A percentile compares a stretch with the other conserved stretches of the same genome.
Evolutionary conservation across 2,329 filamentous ascomycete species (phyloP).

Genomic region (Cryphonectria radicalis): DNA sequence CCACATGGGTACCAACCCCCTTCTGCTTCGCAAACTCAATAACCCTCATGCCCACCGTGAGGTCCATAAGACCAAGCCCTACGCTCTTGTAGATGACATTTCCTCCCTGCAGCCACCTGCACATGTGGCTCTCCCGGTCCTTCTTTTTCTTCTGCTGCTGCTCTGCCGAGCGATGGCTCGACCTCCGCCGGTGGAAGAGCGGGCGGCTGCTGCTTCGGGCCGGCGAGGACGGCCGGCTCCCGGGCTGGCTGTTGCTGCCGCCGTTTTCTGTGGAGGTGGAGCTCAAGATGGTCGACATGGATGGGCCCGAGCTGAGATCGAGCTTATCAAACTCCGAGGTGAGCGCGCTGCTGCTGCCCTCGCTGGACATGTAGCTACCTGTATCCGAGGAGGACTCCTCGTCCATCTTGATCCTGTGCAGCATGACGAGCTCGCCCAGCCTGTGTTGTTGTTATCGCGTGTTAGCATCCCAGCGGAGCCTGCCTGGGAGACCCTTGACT

Average conservation of each 20-base stretch:
- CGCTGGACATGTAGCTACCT: slow-evolving; percentile 27
- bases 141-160: slow-evolving; percentile 40
- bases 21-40: slow-evolving; percentile 59
- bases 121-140: slow-evolving; percentile 54
- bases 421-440: slow-evolving; percentile 77
- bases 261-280: slow-evolving; percentile 14
- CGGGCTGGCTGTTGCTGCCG: slow-evolving; percentile 17
- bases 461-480: not conserved
- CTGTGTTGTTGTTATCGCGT: slow-evolving; percentile 37
- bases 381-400: slow-evolving; percentile 40
- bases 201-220: slow-evolving; percentile 35
- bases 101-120: slow-evolving; percentile 61
- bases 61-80: slow-evolving; percentile 68
- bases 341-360: slow-evolving; percentile 37
- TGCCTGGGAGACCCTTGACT: slow-evolving; percentile 35
- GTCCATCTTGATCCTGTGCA: slow-evolving; percentile 50
- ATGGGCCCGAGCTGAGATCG: slow-evolving; percentile 35
- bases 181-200: slow-evolving; percentile 38
- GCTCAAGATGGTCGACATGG: slow-evolving; percentile 49
- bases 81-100: slow-evolving; percentile 74
- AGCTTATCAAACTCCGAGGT: slow-evolving; percentile 43
- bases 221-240: slow-evolving; percentile 20
- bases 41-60: slow-evolving; percentile 64
- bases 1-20: slow-evolving; percentile 57
- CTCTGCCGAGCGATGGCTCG: slow-evolving; percentile 35